Base-by-base conservation (phyloP, 768 basidiomycete species). In the Kwoniella sp. region DNA sequence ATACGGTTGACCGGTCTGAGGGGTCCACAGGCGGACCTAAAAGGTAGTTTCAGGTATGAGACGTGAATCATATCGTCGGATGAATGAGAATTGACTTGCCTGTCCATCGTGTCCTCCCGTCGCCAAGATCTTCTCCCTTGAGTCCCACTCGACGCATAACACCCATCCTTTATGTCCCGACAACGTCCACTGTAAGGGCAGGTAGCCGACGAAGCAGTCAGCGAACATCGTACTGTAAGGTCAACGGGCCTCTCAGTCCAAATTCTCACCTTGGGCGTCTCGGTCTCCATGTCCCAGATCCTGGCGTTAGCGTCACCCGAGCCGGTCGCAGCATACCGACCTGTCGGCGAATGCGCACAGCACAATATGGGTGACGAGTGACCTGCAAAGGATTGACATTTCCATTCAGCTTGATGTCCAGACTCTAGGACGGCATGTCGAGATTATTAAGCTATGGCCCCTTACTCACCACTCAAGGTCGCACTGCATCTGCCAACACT, bases 131-230 rank as follows among this genome's bases (percentile, higher is more conserved):
- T 93, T 83, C 76, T 97, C 94, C 84, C 91, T 85, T 0, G 91
- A 90, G 73, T 97, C 93, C 94, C 95, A 99, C 75, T 97, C 96
- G 4, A 93, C 91, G 72, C 93, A 97, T 1, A 98, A 85, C 1
- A 99, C 93, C 95, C 94, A 97, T 0, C 93, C 94, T 70, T 88
- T 87, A 76, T 99, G 96, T 0, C 96, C 96, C 0, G 85, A 82
- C 20, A 98, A 84, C 15, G 88, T 89, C 76, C 91, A 89, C 45
- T 75, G 55, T 15, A 52, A 29, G 17, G 2, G 34, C 15, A 12
- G 55, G 30, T 48, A 60, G 48, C 20, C 34, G 34, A 34, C 13
- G 34, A 34, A 13, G 13, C 13, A 13, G 34, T n/a, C n/a, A n/a
- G n/a, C n/a, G n/a, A n/a, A n/a, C n/a, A 41, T 41, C 15, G 5